These are phyloP conservation scores for Hymenoscyphus repandus DNA, from an alignment of 2,329 filamentous ascomycete species.

Conservation along the genomic window DNA sequence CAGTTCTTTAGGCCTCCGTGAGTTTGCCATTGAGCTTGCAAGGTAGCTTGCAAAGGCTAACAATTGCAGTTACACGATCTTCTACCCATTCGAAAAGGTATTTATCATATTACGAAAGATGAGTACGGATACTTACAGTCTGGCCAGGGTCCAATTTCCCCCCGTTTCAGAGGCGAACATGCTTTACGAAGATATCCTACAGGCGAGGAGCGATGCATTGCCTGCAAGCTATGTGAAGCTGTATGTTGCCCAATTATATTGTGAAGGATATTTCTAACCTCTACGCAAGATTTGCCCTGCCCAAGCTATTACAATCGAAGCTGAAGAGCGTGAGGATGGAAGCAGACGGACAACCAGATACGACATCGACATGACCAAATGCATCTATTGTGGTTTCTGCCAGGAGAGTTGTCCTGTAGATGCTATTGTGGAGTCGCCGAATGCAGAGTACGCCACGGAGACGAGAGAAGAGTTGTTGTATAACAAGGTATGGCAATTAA, in stretches of 20 bases:
- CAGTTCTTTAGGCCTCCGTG: constrained; percentile 98
- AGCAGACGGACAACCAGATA: constrained; percentile 94
- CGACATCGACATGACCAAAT: constrained; percentile 99
- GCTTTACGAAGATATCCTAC: constrained; percentile 93
- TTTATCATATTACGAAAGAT: constrained; percentile 11
- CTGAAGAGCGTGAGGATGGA: constrained; percentile 94
- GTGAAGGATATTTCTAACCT: constrained; percentile 11
- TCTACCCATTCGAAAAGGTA: constrained; percentile 96
- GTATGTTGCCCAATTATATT: constrained; percentile 34
- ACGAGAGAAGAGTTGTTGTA: constrained; percentile 91
- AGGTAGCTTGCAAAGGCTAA: constrained; percentile 5
- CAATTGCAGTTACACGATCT: constrained; percentile 82
- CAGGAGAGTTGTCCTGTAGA: constrained; percentile 98
- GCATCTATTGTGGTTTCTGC: constrained; percentile 99
- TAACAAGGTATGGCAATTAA: constrained; percentile 69
- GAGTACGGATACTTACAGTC: constrained; percentile 18
- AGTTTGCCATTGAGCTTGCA: constrained; percentile 41
- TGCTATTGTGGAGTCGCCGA: constrained; percentile 76
- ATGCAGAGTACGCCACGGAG: constrained; percentile 71
- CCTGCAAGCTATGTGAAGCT: constrained; percentile 98
- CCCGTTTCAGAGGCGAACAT: constrained; percentile 96
- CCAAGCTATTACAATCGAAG: constrained; percentile 98
- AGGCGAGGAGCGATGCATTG: constrained; percentile 97
- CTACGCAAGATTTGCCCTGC: constrained; percentile 76
- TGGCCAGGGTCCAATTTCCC: constrained; percentile 81